Evolutionary conservation across 2,329 filamentous ascomycete genomes (phyloP), one percentile per base, ranked within the genome.

Genomic region (Verticillium albo-atrum): DNA sequence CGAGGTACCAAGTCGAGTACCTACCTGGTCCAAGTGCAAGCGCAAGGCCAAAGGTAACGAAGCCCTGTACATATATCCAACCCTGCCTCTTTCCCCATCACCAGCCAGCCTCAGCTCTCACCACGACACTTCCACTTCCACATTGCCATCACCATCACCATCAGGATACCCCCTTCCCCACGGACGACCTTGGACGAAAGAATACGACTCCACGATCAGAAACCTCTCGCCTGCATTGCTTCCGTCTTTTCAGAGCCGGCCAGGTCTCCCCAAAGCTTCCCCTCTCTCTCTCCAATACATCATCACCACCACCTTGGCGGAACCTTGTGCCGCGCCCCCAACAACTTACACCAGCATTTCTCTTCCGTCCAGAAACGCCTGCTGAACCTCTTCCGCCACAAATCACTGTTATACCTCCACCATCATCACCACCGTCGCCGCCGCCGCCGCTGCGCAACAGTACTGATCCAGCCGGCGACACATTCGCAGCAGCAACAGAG

Each of bases 361-460:
- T 10, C 42, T 50, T 23, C n/a, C 42, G 42, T 50, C 14, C 9
- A 50, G 6, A 20, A 50, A 9, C 42, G 20, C 42, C 42, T 23
- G 42, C n/a, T 50, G 42, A 50, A 50, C 42, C n/a, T 14, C 42
- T 23, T 50, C 42, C 42, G 42, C 42, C 42, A 50, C 42, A 25
- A 50, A 23, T 14, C 20, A 50, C 20, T 50, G 25, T 50, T 10
- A 12, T 50, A 12, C 42, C 42, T 50, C 42, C n/a, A 50, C 20
- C 42, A 23, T 12, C 20, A 50, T 20, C 42, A 32, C 58, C 61
- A 25, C 57, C 60, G 2, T 60, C 62, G 9, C 50, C 59, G 6
- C 15, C 25, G 9, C 30, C 30, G 6, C 35, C n/a, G n/a, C n/a
- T n/a, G n/a, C n/a, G n/a, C n/a, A 50, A 10, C 14, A 23, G n/a